Conservation (phyloP, 805 yeast species). For the Myxozyma melibiosi region DNA sequence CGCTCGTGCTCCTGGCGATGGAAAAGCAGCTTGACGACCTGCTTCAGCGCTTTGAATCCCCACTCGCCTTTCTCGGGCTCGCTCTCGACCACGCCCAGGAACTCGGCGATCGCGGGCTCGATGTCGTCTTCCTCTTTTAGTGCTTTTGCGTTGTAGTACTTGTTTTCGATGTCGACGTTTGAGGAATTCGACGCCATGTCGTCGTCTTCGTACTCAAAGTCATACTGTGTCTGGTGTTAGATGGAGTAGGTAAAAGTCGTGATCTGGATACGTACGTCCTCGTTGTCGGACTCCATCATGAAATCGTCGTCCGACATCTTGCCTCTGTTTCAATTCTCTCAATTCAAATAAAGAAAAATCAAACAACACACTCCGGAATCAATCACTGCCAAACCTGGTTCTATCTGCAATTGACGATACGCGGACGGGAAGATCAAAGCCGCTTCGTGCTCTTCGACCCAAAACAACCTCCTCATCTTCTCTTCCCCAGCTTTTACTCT, state of each 20-base stretch:
- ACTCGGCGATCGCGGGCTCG: constrained; percentile 39
- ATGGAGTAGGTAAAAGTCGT: too few relatives aligned
- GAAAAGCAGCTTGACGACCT: constrained; percentile 42
- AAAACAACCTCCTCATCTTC: neutral
- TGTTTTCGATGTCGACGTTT: constrained; percentile 40
- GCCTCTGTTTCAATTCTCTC: too few relatives aligned
- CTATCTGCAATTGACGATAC: neutral
- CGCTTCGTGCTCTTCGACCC: too few relatives aligned
- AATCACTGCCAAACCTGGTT: neutral
- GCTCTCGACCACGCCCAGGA: constrained; percentile 36
- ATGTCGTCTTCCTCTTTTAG: constrained; percentile 42
- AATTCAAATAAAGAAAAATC: neutral
- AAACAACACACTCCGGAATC: neutral
- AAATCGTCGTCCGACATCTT: constrained; percentile 46
- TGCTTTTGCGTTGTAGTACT: constrained; percentile 46
- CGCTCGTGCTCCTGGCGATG: constrained; percentile 28
- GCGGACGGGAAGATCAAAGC: too few relatives aligned
- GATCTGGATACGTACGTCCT: constrained; percentile 37
- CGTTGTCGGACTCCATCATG: constrained; percentile 46
- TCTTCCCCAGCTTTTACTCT: neutral
- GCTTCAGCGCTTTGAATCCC: constrained; percentile 44
- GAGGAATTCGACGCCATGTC: constrained; percentile 38
- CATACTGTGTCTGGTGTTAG: constrained; percentile 36
- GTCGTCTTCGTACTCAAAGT: constrained; percentile 46
- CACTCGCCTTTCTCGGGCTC: constrained; percentile 38